These are phyloP conservation scores for Pascua sp. DNA, from an alignment of 1,284 basidiomycete species.

Conservation along the genomic window DNA sequence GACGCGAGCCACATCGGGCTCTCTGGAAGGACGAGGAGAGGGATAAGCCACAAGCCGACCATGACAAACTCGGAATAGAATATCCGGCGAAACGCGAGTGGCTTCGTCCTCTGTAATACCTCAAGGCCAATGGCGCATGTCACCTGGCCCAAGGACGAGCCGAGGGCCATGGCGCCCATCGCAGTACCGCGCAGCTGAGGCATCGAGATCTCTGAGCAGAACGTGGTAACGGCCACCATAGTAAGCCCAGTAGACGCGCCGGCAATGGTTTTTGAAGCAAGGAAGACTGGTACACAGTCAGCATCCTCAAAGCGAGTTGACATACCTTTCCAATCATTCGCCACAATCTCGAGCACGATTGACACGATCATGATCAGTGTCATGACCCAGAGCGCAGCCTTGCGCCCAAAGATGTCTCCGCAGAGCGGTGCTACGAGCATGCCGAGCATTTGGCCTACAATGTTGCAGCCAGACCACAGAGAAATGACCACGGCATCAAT, in stretches of 20 bases:
- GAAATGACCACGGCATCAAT: conserved; percentile 5
- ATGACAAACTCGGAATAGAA: conserved; percentile 15
- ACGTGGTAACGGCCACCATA: not conserved
- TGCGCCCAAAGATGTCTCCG: conserved; percentile 1
- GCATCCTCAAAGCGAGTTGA: too few species aligned
- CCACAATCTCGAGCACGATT: conserved; percentile 23
- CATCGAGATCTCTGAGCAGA: conserved; percentile 8
- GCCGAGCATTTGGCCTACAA: not conserved
- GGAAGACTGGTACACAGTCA: too few species aligned
- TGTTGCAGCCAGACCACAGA: conserved; percentile 5
- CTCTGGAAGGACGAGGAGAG: conserved; percentile 7
- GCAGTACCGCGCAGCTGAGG: conserved; percentile 6
- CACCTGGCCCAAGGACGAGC: conserved; percentile 3
- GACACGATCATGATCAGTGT: conserved; percentile 4
- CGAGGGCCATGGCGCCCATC: conserved; percentile 1
- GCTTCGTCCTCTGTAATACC: conserved; percentile 3
- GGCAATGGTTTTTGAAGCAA: conserved; percentile 27
- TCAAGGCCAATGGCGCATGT: conserved; percentile 5
- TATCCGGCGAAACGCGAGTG: conserved; percentile 4
- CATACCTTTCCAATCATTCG: conserved; percentile 22
- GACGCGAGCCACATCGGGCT: conserved; percentile 8
- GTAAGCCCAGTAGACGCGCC: conserved; percentile 20
- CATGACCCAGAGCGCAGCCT: conserved; percentile 1
- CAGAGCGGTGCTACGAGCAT: not conserved
- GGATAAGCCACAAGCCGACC: conserved; percentile 10